These are phyloP conservation scores for Ciborinia camelliae DNA, from an alignment of 2,329 filamentous ascomycete genomes.

Conservation along the genomic window DNA sequence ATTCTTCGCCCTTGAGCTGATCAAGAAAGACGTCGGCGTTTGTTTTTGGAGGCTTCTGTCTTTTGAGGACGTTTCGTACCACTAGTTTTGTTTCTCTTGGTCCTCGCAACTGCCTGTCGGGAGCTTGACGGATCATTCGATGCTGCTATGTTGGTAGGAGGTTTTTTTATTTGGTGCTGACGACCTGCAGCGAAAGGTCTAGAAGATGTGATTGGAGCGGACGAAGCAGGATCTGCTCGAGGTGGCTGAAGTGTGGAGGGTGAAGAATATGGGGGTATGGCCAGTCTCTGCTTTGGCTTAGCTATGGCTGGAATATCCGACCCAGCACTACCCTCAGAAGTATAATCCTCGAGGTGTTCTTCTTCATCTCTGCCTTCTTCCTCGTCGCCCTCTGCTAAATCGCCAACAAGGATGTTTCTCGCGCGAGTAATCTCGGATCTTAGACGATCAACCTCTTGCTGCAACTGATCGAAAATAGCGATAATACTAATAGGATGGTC, in stretches of 20 bases:
- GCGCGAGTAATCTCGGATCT: neutral
- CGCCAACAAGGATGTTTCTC: neutral
- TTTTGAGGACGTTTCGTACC: neutral
- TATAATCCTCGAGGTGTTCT: neutral
- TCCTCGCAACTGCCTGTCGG: neutral
- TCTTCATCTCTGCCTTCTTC: neutral
- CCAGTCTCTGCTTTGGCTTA: too few relatives aligned
- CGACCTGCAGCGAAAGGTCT: too few relatives aligned
- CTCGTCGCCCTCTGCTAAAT: neutral
- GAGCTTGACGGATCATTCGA: neutral
- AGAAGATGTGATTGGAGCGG: too few relatives aligned
- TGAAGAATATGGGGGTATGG: too few relatives aligned
- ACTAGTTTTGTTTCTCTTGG: neutral
- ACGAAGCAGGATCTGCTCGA: too few relatives aligned
- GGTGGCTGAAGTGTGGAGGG: too few relatives aligned
- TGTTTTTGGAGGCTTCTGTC: neutral
- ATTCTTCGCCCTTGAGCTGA: neutral
- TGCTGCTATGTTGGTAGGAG: too few relatives aligned
- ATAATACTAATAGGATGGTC: too few relatives aligned
- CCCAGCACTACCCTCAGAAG: neutral
- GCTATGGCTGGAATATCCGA: neutral
- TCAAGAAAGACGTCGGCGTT: neutral
- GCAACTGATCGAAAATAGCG: neutral
- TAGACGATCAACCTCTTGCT: neutral
- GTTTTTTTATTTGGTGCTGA: too few relatives aligned